Percentiles rank a stretch among this genome's conserved stretches.
These are phyloP conservation scores for Quercus ilex DNA, from an alignment of 306 rosid genomes.

Conservation along the genomic window DNA sequence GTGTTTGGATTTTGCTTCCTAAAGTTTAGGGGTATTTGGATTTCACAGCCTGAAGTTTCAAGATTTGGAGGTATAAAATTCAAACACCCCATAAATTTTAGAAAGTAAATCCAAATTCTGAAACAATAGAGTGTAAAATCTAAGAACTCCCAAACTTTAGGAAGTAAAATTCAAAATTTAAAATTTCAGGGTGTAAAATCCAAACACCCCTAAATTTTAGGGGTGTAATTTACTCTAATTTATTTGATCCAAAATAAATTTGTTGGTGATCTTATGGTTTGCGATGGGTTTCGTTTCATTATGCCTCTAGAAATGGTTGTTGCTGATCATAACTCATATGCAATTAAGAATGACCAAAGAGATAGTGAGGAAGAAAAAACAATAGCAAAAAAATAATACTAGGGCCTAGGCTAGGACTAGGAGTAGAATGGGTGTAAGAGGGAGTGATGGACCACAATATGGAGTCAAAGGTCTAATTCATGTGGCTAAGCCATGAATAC, in stretches of 20 bases:
- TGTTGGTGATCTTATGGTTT: background rate
- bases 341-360: background rate
- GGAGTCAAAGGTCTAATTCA: constrained; percentile 15
- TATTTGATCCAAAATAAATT: background rate
- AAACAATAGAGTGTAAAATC: too few species aligned
- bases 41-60: accelerated
- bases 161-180: too few species aligned
- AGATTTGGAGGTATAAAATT: accelerated
- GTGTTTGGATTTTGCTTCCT: too few species aligned
- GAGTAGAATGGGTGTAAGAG: background rate
- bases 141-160: accelerated
- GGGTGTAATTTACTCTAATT: background rate
- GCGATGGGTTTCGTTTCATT: background rate
- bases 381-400: background rate
- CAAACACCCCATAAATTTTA: too few species aligned
- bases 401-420: background rate
- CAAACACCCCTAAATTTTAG: too few species aligned
- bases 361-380: background rate
- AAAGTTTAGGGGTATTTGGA: too few species aligned
- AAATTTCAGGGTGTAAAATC: too few species aligned
- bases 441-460: constrained; percentile 30
- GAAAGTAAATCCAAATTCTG: too few species aligned
- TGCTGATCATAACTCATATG: background rate
- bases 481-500: background rate
- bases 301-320: background rate